Percentiles rank a stretch among this genome's conserved stretches.
Conservation (phyloP, 441 rosid species). For the Metrosideros polymorpha region DNA sequence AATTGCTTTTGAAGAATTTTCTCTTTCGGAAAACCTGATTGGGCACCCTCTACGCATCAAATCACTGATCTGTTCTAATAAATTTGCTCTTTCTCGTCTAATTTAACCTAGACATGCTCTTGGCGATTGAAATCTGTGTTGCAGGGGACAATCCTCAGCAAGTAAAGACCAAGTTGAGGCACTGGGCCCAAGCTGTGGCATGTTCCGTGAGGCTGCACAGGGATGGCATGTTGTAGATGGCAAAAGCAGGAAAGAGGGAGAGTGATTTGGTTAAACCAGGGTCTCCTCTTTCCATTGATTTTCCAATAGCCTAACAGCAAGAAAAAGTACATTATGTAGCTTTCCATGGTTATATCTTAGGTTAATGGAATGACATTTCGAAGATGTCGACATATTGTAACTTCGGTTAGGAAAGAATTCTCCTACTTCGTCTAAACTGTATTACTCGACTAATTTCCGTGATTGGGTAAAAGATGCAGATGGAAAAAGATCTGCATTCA, state of each 20-base stretch:
- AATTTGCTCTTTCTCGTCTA: background rate
- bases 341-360: background rate
- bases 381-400: background rate
- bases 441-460: background rate
- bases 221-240: background rate
- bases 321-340: background rate
- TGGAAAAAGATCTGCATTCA: background rate
- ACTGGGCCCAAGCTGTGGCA: slow-evolving; percentile 99
- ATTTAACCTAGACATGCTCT: background rate
- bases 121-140: background rate
- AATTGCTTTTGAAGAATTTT: background rate
- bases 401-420: background rate
- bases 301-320: background rate
- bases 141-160: slow-evolving; percentile 79
- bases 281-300: background rate
- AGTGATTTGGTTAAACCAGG: background rate
- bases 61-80: background rate
- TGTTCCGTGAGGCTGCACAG: slow-evolving; percentile 70
- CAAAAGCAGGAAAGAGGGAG: background rate
- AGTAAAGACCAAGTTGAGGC: slow-evolving; percentile 87
- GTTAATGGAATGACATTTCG: background rate
- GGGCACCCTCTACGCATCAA: background rate
- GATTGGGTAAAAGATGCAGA: background rate
- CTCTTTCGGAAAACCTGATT: background rate
- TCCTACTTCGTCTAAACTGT: background rate